Base-by-base conservation (phyloP, 2,329 filamentous ascomycete genomes). In the Rhynchosporium graminicola region DNA sequence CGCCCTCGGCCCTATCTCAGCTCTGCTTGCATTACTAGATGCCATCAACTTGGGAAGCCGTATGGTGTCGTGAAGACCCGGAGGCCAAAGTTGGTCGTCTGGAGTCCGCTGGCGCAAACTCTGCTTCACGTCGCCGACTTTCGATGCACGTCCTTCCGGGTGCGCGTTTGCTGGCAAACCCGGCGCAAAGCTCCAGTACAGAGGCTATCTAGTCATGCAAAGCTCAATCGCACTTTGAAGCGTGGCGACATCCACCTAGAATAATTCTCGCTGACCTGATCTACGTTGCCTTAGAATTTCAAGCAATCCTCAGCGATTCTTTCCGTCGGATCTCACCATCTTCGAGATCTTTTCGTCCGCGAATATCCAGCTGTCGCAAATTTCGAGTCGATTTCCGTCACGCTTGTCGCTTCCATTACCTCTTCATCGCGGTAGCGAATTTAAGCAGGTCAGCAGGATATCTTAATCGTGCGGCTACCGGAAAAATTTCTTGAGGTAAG, bases 291-390 rank as follows among this genome's bases (percentile, higher is more conserved):
- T 58, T 63, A 73, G 72, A 69, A 15, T 73, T 71, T 69, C 70
- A 69, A 70, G 61, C 70, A 63, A 68, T 69, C 67, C 65, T 60
- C 66, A 63, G 64, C 68, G 65, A 70, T 70, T 54, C 64, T 70
- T 70, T 68, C 65, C 67, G 68, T 36, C 69, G 67, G 71, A 65
- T 63, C 57, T 65, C 65, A 67, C 63, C 65, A 70, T 72, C 65
- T 69, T 68, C 70, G 62, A 68, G 62, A 50, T 59, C 60, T 40
- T 67, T 63, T 62, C 67, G 62, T 65, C 66, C 48, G 67, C 67
- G 66, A 71, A 63, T 68, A 66, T 33, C 69, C 64, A 66, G 65
- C 68, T 70, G 69, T 70, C 69, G 71, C 71, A 69, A 71, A 64
- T 65, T 67, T 70, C 60, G 63, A 69, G 59, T 69, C 68, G 60